Evolutionary conservation across 371 early-diverging fungal genomes (phyloP), one percentile per base, ranked within the genome.

Genomic region (Dichotomocladium elegans): DNA sequence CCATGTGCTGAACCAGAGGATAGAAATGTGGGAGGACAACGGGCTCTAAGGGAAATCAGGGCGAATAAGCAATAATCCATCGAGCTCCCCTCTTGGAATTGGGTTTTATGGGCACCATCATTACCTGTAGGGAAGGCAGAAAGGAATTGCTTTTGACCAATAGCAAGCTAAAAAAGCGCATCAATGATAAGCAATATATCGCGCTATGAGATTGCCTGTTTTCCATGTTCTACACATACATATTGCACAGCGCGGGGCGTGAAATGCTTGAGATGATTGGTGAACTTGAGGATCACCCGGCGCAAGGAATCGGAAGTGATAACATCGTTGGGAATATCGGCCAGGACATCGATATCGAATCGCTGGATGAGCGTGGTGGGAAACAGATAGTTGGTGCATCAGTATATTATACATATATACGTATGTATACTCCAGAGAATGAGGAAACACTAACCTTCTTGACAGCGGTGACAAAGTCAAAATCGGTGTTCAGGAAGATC

Each of bases 401-500:
- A 22, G 14, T 45, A 26, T 45, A 15, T n/a, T n/a, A n/a, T n/a
- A n/a, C n/a, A n/a, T n/a, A n/a, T n/a, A n/a, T n/a, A n/a, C n/a
- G 14, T 40, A 21, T 40, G 40, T 41, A 14, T 41, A 27, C 1
- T 3, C 12, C 22, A 3, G 7, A 30, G 9, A 21, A 15, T 29
- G 15, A 17, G 0, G 14, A 14, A 30, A n/a, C 7, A 25, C 50
- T 37, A 14, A 42, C 52, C 52, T 45, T 47, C 26, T 42, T 51
- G 8, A 50, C 31, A 19, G 50, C 43, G 8, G 22, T 29, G 3
- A 37, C 27, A 43, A 60, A 60, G 41, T 60, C 29, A 15, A 60
- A 60, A 10, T 55, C 43, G 9, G 41, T 11, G 22, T 54, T 60
- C 51, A 60, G 30, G 29, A 60, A 45, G 3, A 60, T 28, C 17